Base-by-base conservation (phyloP, 768 basidiomycete species). In the Russula emetica region DNA sequence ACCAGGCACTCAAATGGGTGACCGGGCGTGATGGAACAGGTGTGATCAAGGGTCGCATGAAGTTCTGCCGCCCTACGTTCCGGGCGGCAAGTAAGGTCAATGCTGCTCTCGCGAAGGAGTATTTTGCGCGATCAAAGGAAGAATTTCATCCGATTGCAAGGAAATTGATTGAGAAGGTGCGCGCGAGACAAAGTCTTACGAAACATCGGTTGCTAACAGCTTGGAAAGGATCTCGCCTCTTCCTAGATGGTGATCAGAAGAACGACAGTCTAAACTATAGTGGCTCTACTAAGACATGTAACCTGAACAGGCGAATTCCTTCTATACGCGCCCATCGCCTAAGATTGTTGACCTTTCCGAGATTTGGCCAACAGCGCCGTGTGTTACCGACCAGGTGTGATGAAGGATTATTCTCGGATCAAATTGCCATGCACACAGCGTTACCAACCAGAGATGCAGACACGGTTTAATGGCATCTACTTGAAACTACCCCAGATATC, bases 401-500 rank as follows among this genome's bases (percentile, higher is more conserved):
- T 42, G 11, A 14, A 1, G 8, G 32, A 53, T n/a, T 16, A 54
- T 13, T 55, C 36, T 47, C 40, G 49, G 42, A 47, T 45, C 47
- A n/a, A 18, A 30, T 36, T 64, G 6, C 44, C 20, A 16, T 53
- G 24, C 44, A 28, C 18, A 16, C 28, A 20, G 49, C 22, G 34
- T 61, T 22, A 45, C n/a, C 42, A 56, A 54, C 16, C 32, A 40
- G 20, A 28, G n/a, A 30, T 44, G 42, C 10, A 34, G 38, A 52
- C 20, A 64, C 16, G 16, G 44, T 18, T 20, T 26, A 13, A 40
- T 2, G 42, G 24, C 2, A 53, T 61, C 70, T 79, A 92, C 78
- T 91, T 91, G 74, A 90, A 90, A 44, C 85, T 83, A 55, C 89
- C 88, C 91, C 91, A 92, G 55, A 93, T 73, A 74, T 92, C 89